These are phyloP conservation scores for Pochonia chlamydosporia DNA, from an alignment of 2,329 filamentous ascomycete species.

Conservation along the genomic window DNA sequence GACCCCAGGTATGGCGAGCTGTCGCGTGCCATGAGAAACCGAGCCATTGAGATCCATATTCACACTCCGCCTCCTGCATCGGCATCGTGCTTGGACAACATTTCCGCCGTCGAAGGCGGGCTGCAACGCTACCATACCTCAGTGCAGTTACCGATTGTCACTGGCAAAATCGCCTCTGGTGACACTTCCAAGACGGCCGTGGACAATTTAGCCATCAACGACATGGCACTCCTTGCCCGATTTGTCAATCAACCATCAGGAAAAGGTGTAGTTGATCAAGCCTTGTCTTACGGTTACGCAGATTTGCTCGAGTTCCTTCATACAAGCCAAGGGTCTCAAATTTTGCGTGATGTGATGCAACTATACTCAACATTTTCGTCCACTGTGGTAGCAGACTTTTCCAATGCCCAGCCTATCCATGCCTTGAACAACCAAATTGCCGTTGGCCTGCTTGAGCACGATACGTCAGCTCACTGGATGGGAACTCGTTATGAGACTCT, in stretches of 20 bases:
- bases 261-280: not conserved
- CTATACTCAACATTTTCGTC: constrained; percentile 29
- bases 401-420: constrained; percentile 47
- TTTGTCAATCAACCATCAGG: constrained; percentile 20
- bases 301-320: constrained; percentile 25
- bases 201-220: constrained; percentile 42
- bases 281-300: constrained; percentile 13
- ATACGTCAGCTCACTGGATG: constrained; percentile 39
- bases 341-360: constrained; percentile 26
- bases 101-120: constrained; percentile 43
- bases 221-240: constrained; percentile 33
- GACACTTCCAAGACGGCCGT: constrained; percentile 30
- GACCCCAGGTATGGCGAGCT: constrained; percentile 89
- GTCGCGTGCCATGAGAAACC: constrained; percentile 93
- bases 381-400: constrained; percentile 21
- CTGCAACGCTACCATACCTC: constrained; percentile 41
- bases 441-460: constrained; percentile 36
- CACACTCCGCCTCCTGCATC: constrained; percentile 34
- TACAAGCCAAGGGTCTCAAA: constrained; percentile 22
- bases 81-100: constrained; percentile 28
- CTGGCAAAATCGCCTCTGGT: constrained; percentile 16
- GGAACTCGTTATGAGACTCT: constrained; percentile 47
- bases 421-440: constrained; percentile 52
- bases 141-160: constrained; percentile 22
- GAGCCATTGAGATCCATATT: constrained; percentile 84